phyloP scores from a whole-genome alignment of 2,329 filamentous ascomycete genomes.

The Fusarium sacchari region DNA sequence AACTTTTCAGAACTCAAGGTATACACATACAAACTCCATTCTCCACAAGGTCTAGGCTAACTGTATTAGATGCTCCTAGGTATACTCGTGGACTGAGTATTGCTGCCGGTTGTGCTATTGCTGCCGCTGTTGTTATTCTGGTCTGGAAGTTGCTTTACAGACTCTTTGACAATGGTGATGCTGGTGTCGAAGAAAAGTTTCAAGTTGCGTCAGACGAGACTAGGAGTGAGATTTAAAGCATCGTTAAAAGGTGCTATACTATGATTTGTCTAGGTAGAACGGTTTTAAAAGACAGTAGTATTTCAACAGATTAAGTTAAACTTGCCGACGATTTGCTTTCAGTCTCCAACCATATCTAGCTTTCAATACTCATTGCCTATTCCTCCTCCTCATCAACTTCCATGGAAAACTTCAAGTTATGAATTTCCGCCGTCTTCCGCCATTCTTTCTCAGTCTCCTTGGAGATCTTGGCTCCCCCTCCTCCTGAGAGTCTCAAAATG shows the following conservation, averaged over 20 bases:
- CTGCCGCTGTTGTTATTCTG: conserved; percentile 40
- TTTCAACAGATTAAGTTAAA: not conserved
- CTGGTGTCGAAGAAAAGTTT: conserved; percentile 35
- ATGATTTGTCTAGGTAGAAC: too few species aligned
- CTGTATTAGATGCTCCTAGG: conserved; percentile 38
- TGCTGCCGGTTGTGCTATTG: conserved; percentile 41
- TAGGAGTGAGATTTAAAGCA: not conserved
- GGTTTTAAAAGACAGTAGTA: accelerated
- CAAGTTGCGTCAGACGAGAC: not conserved
- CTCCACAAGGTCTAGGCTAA: not conserved
- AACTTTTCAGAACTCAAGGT: conserved; percentile 44
- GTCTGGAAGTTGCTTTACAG: conserved; percentile 46
- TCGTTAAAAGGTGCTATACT: not conserved
- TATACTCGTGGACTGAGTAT: conserved; percentile 41
- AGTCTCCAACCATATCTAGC: accelerated
- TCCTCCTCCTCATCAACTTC: not conserved
- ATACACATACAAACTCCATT: not conserved
- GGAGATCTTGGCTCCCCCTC: not conserved
- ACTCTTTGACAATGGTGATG: conserved; percentile 42
- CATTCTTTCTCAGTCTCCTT: not conserved
- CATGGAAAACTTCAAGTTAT: not conserved
- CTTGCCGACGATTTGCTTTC: not conserved
- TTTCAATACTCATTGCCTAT: not conserved
- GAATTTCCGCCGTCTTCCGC: not conserved
- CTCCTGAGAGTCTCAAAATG: not conserved